A percentile compares a stretch with the other conserved stretches of the same genome.
Conservation (phyloP, 116 monocot species). For the Phalaenopsis hybrid region DNA sequence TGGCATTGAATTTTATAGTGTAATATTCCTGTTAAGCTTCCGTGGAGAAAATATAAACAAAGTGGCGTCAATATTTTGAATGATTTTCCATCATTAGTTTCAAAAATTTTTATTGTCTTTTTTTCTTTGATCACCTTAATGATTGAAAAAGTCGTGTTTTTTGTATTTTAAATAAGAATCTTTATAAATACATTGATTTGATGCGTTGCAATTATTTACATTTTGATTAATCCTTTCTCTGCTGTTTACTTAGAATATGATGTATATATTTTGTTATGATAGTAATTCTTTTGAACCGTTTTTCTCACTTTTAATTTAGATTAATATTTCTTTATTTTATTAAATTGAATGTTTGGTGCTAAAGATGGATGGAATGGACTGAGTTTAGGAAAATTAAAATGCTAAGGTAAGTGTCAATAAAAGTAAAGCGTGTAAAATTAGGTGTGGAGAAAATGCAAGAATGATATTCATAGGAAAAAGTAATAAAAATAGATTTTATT, state of each 20-base stretch:
- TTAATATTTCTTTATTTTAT: not conserved
- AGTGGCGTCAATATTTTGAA: not conserved
- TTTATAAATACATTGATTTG: not conserved
- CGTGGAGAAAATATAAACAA: not conserved
- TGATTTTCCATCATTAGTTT: not conserved
- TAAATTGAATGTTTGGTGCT: not conserved
- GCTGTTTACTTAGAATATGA: not conserved
- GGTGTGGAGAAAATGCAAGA: too few species aligned
- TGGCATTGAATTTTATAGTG: too few species aligned
- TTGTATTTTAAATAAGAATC: not conserved
- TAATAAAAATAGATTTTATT: too few species aligned
- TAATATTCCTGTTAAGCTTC: not conserved
- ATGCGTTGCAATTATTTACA: not conserved
- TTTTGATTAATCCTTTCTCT: not conserved
- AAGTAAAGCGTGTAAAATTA: too few species aligned
- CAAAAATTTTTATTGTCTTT: not conserved
- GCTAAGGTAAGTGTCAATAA: too few species aligned
- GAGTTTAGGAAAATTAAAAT: too few species aligned
- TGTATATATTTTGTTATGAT: too few species aligned
- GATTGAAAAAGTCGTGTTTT: not conserved
- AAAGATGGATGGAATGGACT: too few species aligned
- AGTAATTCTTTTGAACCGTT: too few species aligned
- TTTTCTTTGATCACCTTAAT: not conserved
- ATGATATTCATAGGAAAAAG: too few species aligned
- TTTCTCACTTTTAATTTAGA: too few species aligned